Base-by-base conservation (phyloP, 1,284 basidiomycete genomes). In the Rhodotorula sp. region DNA sequence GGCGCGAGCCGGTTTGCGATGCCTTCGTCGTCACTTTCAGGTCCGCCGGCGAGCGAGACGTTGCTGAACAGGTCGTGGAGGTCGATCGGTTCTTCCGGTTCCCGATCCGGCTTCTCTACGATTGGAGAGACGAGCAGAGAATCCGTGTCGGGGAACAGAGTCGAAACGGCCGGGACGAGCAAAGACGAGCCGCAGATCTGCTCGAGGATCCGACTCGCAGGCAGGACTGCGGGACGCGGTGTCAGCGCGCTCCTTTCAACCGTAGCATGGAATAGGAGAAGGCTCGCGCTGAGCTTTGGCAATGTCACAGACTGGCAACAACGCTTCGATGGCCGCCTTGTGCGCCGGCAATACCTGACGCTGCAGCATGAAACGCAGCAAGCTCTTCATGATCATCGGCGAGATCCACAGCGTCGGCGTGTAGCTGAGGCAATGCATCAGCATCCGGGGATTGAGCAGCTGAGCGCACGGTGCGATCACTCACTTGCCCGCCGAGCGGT, bases 291-390 rank as follows among this genome's bases (percentile, higher is more conserved):
- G 68, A 24, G 18, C 3, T n/a, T 29, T 54, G 12, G 68, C 68
- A 4, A 46, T 22, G 3, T 53, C 63, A 49, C 58, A 42, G 4
- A 69, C 26, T 18, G 30, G 18, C 8, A 65, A 5, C 20, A 55
- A 55, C 14, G 18, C 60, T 20, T 66, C 26, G 68, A 66, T 62
- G 15, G 33, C 42, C 18, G 8, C 4, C 37, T 15, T 29, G 26
- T 56, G 46, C 0, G 12, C 10, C 20, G 58, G 62, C 22, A 70
- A 64, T 42, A 70, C 69, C 24, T 60, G 44, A 33, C 69, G 69
- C 5, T 18, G 18, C 51, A 70, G 61, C n/a, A 58, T 45, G 61
- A 70, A 70, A 22, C 45, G 37, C 15, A 70, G 59, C 37, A 70
- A 67, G 51, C 57, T 64, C 18, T 17, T 22, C 30, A 62, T 33